Evolutionary conservation across 202 grass and related monocot genomes (phyloP).

Genomic region (Setaria italica): DNA sequence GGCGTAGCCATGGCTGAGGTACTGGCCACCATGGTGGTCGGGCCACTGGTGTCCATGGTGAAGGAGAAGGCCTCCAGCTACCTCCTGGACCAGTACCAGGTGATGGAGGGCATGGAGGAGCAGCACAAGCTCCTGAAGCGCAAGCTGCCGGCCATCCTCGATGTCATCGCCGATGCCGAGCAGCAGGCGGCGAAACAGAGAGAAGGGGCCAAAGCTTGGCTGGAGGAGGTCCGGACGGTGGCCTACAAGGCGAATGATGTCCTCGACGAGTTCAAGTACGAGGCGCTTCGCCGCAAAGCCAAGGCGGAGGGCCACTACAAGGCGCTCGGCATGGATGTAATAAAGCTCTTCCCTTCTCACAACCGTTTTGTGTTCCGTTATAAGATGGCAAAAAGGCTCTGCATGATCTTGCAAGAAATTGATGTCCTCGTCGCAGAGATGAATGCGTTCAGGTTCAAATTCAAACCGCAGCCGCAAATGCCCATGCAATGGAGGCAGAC

Average conservation of each 20-base stretch:
- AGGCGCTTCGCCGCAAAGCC: too few species aligned
- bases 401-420: neutral
- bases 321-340: too few species aligned
- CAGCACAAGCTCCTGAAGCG: too few species aligned
- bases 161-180: too few species aligned
- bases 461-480: neutral
- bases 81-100: neutral
- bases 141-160: too few species aligned
- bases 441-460: conserved; percentile 26
- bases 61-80: neutral
- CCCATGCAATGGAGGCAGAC: neutral
- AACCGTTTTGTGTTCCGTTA: conserved; percentile 11
- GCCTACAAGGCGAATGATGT: too few species aligned
- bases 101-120: too few species aligned
- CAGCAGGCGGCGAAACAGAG: too few species aligned
- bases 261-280: too few species aligned
- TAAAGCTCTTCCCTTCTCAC: neutral
- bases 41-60: neutral
- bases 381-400: conserved; percentile 26
- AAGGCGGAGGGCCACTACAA: too few species aligned
- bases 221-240: too few species aligned
- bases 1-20: neutral
- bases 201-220: too few species aligned
- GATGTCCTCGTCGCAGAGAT: conserved; percentile 2
- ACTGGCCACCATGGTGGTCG: neutral